Evolutionary conservation across 192 early-diverging fungal species (phyloP).

Genomic region (Mortierella hygrophila): DNA sequence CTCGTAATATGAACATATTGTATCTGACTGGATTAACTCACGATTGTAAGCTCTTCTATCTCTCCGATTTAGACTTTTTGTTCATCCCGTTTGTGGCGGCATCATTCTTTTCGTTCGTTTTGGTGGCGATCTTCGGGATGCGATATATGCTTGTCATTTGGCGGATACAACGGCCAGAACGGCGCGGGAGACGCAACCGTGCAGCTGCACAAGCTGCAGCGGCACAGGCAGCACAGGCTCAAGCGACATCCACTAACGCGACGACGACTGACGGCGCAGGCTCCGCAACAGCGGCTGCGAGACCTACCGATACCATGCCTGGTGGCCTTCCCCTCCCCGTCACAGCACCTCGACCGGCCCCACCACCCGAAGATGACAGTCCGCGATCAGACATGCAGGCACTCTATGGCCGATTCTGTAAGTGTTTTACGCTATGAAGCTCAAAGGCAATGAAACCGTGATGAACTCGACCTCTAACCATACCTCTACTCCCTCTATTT

Average conservation of each 20-base stretch:
- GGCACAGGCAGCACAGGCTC: slow-evolving; percentile 13
- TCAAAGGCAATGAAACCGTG: not conserved
- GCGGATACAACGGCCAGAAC: slow-evolving; percentile 74
- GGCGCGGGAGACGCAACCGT: slow-evolving; percentile 48
- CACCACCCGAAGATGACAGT: slow-evolving; percentile 32
- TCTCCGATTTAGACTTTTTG: slow-evolving; percentile 39
- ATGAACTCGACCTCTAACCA: not conserved
- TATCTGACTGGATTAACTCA: not conserved
- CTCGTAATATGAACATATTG: not conserved
- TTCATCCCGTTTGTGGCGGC: slow-evolving; percentile 73
- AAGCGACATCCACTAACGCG: slow-evolving; percentile 9
- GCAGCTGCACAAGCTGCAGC: slow-evolving; percentile 40
- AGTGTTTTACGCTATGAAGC: slow-evolving; percentile 7
- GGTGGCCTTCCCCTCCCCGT: slow-evolving; percentile 49
- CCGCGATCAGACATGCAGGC: slow-evolving; percentile 59
- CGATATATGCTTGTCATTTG: slow-evolving; percentile 79
- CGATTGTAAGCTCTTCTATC: not conserved
- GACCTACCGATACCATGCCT: slow-evolving; percentile 35
- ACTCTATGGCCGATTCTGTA: slow-evolving; percentile 73
- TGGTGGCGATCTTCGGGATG: slow-evolving; percentile 78
- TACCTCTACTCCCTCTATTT: not conserved
- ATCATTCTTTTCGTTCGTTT: slow-evolving; percentile 73
- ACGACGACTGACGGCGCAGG: not conserved
- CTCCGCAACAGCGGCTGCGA: slow-evolving; percentile 5
- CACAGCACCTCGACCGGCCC: slow-evolving; percentile 30